A percentile compares a stretch with the other conserved stretches of the same genome.
Conservation (phyloP, 73 alveolate species). For the Durusdinium trenchii region DNA sequence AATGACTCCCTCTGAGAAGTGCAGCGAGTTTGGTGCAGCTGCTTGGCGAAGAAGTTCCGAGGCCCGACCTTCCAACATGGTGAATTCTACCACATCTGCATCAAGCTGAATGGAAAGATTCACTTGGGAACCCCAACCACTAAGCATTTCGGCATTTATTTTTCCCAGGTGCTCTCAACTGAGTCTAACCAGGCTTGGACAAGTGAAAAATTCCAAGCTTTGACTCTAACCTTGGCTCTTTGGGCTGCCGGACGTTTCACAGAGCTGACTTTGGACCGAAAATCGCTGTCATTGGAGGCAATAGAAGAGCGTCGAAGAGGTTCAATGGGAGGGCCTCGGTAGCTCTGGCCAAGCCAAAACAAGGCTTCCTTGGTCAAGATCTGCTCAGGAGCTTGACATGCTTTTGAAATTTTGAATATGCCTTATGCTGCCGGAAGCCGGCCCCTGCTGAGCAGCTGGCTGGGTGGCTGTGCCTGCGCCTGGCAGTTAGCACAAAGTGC, state of each 20-base stretch:
- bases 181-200: too few relatives aligned
- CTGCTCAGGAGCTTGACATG: background rate
- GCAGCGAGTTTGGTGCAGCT: slow-evolving; percentile 9
- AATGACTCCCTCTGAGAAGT: background rate
- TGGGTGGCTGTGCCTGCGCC: too few relatives aligned
- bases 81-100: too few relatives aligned
- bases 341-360: background rate
- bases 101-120: too few relatives aligned
- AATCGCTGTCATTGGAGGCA: slow-evolving; percentile 9
- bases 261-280: background rate
- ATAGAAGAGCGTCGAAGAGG: background rate
- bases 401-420: too few relatives aligned
- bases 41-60: slow-evolving; percentile 53
- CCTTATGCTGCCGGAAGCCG: too few relatives aligned
- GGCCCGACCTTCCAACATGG: background rate
- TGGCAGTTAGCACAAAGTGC: too few relatives aligned
- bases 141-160: too few relatives aligned
- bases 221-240: background rate
- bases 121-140: too few relatives aligned
- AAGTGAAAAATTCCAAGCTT: background rate
- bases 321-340: slow-evolving; percentile 39
- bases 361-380: too few relatives aligned
- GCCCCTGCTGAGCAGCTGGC: too few relatives aligned
- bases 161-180: too few relatives aligned
- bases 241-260: slow-evolving; percentile 16